Base-by-base conservation (phyloP, 495 filamentous ascomycete genomes). In the Penicillium cosmopolitanum region DNA sequence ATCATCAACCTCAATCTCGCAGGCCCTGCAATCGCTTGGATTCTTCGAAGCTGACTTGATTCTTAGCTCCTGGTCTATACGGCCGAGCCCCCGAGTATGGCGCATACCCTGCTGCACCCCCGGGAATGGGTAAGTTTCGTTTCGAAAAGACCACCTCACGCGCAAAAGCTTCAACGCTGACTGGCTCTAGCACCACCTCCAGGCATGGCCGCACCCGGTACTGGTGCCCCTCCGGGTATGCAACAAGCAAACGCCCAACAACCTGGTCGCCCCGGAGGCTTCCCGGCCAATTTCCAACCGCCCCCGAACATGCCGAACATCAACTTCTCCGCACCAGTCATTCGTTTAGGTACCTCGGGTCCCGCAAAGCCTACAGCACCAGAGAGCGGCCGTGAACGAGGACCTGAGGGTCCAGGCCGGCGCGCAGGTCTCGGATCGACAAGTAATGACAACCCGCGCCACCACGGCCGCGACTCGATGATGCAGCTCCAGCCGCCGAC, bases 271-370 rank as follows among this genome's bases (percentile, higher is more conserved):
- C 90, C 89, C 64, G 87, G 84, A 60, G 89, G 88, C 62, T 87
- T 96, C 62, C 90, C 91, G 56, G 78, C 89, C 33, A 89, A 88
- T 71, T 97, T 97, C 72, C 92, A 96, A 79, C 85, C 92, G 21
- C 94, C 93, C 21, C 79, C 92, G 44, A 96, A 95, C 69, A 89
- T 97, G 81, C 93, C 95, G 9, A 95, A 96, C 73, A 97, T 98
- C 78, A 97, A 99, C 77, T 96, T 97, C 76, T 95, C 89, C 70
- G 96, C 95, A 18, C 93, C 96, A 51, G 94, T 98, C 36, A 98
- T 99, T 73, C 90, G 95, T 23, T 82, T 99, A 36, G 94, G 94
- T 10, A 85, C 83, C 3, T 83, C 85, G 9, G 84, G 84, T 4
- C 87, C 88, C 5, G 71, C 83, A 23, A 91, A 92, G 67, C 80